Evolutionary conservation across 495 filamentous ascomycete genomes (phyloP).

Genomic region (Penicillium macrosclerotiorum): DNA sequence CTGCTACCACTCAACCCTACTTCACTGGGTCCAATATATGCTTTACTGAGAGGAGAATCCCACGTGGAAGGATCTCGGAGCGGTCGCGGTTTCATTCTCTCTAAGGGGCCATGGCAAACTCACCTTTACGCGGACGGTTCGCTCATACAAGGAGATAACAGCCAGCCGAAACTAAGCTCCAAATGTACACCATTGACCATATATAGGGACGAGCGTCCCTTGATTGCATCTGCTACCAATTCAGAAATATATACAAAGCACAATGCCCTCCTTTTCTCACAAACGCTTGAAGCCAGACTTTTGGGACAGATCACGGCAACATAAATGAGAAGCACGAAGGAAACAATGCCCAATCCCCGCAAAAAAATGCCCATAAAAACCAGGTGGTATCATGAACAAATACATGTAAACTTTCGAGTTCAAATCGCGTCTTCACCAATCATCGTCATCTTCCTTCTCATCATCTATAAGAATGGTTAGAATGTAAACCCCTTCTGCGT

Average conservation of each 20-base stretch:
- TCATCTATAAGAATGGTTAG: slow-evolving; percentile 57
- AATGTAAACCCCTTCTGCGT: background rate
- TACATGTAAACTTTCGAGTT: slow-evolving; percentile 7
- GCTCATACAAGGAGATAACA: too few species aligned
- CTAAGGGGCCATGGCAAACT: too few species aligned
- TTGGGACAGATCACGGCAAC: slow-evolving; percentile 15
- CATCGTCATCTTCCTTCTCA: slow-evolving; percentile 73
- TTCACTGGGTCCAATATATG: too few species aligned
- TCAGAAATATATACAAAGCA: slow-evolving; percentile 24
- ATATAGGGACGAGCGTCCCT: background rate
- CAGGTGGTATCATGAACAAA: slow-evolving; percentile 22
- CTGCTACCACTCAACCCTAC: too few species aligned
- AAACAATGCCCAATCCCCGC: slow-evolving; percentile 19
- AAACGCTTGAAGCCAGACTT: slow-evolving; percentile 18
- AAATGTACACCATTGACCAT: background rate
- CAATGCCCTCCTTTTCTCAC: slow-evolving; percentile 5
- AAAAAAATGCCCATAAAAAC: slow-evolving; percentile 18
- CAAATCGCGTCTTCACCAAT: slow-evolving; percentile 58
- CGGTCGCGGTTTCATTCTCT: too few species aligned
- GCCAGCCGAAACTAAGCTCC: too few species aligned
- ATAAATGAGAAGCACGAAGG: slow-evolving; percentile 7
- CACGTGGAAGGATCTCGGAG: too few species aligned
- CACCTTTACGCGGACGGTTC: too few species aligned
- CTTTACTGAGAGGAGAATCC: too few species aligned
- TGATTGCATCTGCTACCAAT: slow-evolving; percentile 5